These are phyloP conservation scores for Penicillium robsamsonii DNA, from an alignment of 495 filamentous ascomycete genomes.

Conservation along the genomic window DNA sequence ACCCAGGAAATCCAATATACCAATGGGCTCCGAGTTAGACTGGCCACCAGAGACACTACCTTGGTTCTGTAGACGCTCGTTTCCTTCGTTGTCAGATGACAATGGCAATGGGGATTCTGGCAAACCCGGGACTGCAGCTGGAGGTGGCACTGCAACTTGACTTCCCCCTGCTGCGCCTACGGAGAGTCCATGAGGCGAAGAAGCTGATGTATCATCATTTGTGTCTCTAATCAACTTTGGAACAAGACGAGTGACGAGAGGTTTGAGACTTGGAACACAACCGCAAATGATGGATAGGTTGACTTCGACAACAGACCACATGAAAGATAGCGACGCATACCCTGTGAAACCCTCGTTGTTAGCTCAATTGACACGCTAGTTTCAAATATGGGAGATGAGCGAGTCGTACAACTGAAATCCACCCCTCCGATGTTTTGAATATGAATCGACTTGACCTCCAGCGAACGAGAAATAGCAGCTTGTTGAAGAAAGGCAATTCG, in stretches of 20 bases:
- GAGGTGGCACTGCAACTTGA: slow-evolving; percentile 15
- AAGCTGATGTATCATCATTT: slow-evolving; percentile 36
- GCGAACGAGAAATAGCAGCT: slow-evolving; percentile 49
- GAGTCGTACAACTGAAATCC: slow-evolving; percentile 56
- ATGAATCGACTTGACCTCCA: slow-evolving; percentile 33
- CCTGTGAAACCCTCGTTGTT: slow-evolving; percentile 28
- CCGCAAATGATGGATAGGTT: slow-evolving; percentile 85
- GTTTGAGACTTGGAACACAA: slow-evolving; percentile 86
- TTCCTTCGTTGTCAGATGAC: slow-evolving; percentile 15
- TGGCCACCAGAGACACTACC: slow-evolving; percentile 13
- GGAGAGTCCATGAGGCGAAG: slow-evolving; percentile 14
- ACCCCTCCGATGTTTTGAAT: slow-evolving; percentile 31
- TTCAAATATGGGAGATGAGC: neutral
- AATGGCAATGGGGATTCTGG: slow-evolving; percentile 5
- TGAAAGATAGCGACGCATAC: slow-evolving; percentile 80
- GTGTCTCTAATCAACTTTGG: slow-evolving; percentile 65
- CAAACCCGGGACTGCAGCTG: slow-evolving; percentile 6
- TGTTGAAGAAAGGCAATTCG: slow-evolving; percentile 86
- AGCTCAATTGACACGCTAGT: neutral
- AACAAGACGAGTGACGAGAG: slow-evolving; percentile 70
- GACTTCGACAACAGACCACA: slow-evolving; percentile 92
- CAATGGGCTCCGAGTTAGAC: slow-evolving; percentile 20
- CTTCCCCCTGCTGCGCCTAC: slow-evolving; percentile 14
- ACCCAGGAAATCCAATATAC: slow-evolving; percentile 38
- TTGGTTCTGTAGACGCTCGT: slow-evolving; percentile 17